Percentiles rank a stretch among this genome's conserved stretches.
phyloP scores from a whole-genome alignment of 1,284 basidiomycete genomes.

The Naganishia sp. region DNA sequence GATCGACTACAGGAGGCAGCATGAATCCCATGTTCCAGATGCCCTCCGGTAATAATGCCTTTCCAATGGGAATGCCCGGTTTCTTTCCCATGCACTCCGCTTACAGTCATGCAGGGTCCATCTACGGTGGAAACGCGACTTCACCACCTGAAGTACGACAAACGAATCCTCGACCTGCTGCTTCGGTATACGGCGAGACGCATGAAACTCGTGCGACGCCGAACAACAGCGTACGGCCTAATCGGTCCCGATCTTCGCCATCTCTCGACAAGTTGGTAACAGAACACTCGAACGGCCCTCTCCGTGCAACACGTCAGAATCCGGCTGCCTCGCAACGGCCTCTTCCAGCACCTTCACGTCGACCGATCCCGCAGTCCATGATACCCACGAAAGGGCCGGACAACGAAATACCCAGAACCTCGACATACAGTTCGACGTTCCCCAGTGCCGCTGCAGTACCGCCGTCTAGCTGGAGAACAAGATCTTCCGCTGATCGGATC shows the following conservation, averaged over 20 bases:
- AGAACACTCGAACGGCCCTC: background rate
- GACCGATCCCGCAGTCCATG: conserved; percentile 16
- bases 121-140: conserved; percentile 20
- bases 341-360: conserved; percentile 7
- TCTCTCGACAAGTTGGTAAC: conserved; percentile 11
- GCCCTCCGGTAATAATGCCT: background rate
- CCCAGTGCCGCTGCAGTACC: conserved; percentile 6
- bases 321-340: conserved; percentile 4
- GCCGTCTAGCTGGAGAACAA: conserved; percentile 25
- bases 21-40: conserved; percentile 19
- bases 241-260: conserved; percentile 16
- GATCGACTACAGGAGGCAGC: conserved; percentile 2
- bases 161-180: background rate
- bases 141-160: background rate
- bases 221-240: conserved; percentile 1
- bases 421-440: background rate
- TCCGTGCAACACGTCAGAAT: background rate
- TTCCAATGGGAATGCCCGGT: conserved; percentile 20
- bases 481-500: conserved; percentile 24
- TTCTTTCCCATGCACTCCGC: conserved; percentile 6
- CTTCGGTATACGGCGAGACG: conserved; percentile 32
- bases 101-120: conserved; percentile 4
- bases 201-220: conserved; percentile 11
- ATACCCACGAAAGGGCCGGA: conserved; percentile 22
- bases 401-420: conserved; percentile 4